A percentile compares a stretch with the other conserved stretches of the same genome.
phyloP scores from a whole-genome alignment of 2,329 filamentous ascomycete genomes.

The Colletotrichum noveboracense region DNA sequence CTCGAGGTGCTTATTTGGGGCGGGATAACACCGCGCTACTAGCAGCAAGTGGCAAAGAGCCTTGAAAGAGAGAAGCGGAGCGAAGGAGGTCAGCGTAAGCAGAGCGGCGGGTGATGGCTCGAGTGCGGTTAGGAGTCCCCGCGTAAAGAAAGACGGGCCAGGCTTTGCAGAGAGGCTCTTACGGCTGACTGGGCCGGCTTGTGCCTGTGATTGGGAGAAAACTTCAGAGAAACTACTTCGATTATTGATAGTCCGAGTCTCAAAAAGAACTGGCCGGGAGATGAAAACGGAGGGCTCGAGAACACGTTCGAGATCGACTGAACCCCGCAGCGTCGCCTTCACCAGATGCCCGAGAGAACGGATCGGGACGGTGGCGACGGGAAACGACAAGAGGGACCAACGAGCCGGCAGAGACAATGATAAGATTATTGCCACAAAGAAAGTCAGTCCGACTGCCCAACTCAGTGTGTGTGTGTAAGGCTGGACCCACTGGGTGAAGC shows the following conservation, averaged over 20 bases:
- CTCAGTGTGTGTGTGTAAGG: background rate
- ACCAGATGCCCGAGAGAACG: background rate
- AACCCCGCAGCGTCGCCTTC: background rate
- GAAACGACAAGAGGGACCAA: background rate
- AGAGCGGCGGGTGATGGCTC: too few species aligned
- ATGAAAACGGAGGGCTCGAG: background rate
- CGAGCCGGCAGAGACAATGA: background rate
- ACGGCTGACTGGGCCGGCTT: too few species aligned
- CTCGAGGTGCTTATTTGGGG: background rate
- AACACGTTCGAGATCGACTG: background rate
- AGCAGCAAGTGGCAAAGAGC: background rate
- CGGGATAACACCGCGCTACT: background rate
- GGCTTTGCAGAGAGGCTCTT: too few species aligned
- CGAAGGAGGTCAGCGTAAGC: too few species aligned
- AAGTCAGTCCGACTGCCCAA: background rate
- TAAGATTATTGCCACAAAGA: slow-evolving; percentile 8
- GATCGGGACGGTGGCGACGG: background rate
- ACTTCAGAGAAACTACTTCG: too few species aligned
- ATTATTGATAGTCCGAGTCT: background rate
- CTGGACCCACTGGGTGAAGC: background rate
- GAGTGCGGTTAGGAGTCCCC: too few species aligned
- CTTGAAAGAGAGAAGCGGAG: background rate
- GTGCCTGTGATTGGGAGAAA: too few species aligned
- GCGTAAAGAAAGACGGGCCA: too few species aligned
- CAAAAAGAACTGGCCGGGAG: background rate